Percentiles rank a stretch among this genome's conserved stretches.
phyloP scores from a whole-genome alignment of 805 yeast genomes.

The Starmerella stigmatis region DNA sequence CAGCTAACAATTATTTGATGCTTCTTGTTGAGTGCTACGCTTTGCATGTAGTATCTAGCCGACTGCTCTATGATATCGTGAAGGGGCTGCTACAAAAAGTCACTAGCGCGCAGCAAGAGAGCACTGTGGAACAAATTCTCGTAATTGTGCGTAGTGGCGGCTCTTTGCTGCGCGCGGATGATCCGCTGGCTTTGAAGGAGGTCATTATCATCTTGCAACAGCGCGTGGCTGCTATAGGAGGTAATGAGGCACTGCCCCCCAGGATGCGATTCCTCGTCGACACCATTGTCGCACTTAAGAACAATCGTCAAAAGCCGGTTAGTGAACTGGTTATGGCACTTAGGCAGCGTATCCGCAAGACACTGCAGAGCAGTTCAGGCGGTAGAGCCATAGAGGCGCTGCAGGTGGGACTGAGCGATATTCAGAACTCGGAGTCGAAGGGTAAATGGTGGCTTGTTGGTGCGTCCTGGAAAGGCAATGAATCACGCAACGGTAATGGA shows the following conservation, averaged over 20 bases:
- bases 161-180: slow-evolving; percentile 76
- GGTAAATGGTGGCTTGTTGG: slow-evolving; percentile 99
- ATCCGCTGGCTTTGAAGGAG: slow-evolving; percentile 73
- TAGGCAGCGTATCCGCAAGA: slow-evolving; percentile 51
- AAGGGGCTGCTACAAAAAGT: slow-evolving; percentile 40
- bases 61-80: slow-evolving; percentile 68
- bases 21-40: slow-evolving; percentile 66
- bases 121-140: slow-evolving; percentile 64
- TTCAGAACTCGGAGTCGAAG: slow-evolving; percentile 57
- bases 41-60: slow-evolving; percentile 64
- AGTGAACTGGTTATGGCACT: slow-evolving; percentile 47
- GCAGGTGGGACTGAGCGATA: slow-evolving; percentile 74
- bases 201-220: slow-evolving; percentile 53
- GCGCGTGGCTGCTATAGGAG: slow-evolving; percentile 32
- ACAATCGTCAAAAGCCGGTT: slow-evolving; percentile 60
- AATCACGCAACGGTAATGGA: slow-evolving; percentile 20
- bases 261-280: slow-evolving; percentile 79
- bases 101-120: slow-evolving; percentile 37
- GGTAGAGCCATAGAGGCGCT: slow-evolving; percentile 48
- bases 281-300: slow-evolving; percentile 72
- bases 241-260: slow-evolving; percentile 36
- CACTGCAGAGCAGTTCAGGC: slow-evolving; percentile 32
- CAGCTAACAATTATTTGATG: slow-evolving; percentile 47
- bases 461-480: slow-evolving; percentile 84
- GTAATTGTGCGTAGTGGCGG: slow-evolving; percentile 70